Base-by-base conservation (phyloP, 345 rosid species). In the Turritis glabra region DNA sequence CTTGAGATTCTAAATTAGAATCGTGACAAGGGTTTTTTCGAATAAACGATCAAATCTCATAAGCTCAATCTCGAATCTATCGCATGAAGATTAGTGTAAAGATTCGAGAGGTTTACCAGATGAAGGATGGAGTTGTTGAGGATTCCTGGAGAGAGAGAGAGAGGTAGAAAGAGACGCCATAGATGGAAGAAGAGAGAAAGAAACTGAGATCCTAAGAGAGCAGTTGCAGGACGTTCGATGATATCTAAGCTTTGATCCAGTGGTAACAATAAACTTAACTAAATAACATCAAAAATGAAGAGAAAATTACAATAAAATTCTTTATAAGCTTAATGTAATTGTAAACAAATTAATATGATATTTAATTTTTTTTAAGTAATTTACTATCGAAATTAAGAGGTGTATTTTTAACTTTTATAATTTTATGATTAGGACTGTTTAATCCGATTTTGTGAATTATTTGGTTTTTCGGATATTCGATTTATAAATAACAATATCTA, bases 161-260 rank as follows among this genome's bases (percentile, higher is more conserved):
- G 89, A 79, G 66, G 71, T 82, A 15, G 90, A 81, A 51, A 87
- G 63, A n/a, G 89, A 14, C 35, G 81, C 78, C 93, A 85, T 85
- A 40, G 60, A 77, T 67, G 62, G 64, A n/a, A 76, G 72, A 37
- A 54, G 40, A 46, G 26, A 9, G 12, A 33, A 56, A 50, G 67
- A 54, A 66, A 54, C n/a, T 54, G 56, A 50, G 75, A 72, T 26
- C 70, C 44, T 54, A 13, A 35, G 21, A 69, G 8, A 57, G 66
- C 53, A 40, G 51, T 57, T 67, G 43, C 18, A 40, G 43, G 26
- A 51, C 51, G 69, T 52, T 77, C 80, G 80, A 77, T 77, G 80
- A 56, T 77, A 70, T 64, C 80, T 55, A 76, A 52, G 80, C 64
- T 19, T 7, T 14, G 19, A 7, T 23, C 50, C 61, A 37, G 23